phyloP scores from a whole-genome alignment of 2,329 filamentous ascomycete genomes.

The Paecilomyces sp. region DNA sequence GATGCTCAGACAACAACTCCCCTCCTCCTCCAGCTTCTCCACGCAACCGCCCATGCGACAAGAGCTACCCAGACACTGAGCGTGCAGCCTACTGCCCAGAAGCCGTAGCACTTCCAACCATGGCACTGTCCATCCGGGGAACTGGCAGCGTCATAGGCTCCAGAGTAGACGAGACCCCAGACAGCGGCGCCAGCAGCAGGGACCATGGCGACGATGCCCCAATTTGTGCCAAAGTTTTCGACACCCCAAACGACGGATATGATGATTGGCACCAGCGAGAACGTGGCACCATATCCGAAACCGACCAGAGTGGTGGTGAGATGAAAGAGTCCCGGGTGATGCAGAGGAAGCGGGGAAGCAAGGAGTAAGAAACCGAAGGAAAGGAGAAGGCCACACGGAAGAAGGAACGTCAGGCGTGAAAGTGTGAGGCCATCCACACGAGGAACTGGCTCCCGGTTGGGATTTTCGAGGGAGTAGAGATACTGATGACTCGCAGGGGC shows the following conservation, averaged over 20 bases:
- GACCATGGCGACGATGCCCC: conserved; percentile 88
- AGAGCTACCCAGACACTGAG: conserved; percentile 72
- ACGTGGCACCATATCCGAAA: conserved; percentile 86
- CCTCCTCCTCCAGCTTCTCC: conserved; percentile 75
- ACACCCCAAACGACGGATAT: conserved; percentile 98
- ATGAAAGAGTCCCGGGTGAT: conserved; percentile 76
- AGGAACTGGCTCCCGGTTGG: conserved; percentile 21
- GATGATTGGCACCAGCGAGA: conserved; percentile 82
- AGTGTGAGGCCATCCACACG: conserved; percentile 45
- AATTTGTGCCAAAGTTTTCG: conserved; percentile 97
- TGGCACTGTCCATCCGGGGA: conserved; percentile 60
- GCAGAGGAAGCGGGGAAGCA: conserved; percentile 69
- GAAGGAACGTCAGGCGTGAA: conserved; percentile 72
- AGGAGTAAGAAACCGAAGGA: conserved; percentile 71
- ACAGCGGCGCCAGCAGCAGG: conserved; percentile 81
- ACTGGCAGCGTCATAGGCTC: conserved; percentile 32
- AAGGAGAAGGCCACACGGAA: conserved; percentile 66
- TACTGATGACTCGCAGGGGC: conserved; percentile 56
- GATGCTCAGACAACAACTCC: conserved; percentile 58
- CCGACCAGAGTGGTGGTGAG: conserved; percentile 77
- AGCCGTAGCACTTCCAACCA: conserved; percentile 76
- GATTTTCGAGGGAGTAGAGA: conserved; percentile 40
- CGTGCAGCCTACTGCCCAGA: conserved; percentile 71
- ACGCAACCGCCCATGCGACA: conserved; percentile 66
- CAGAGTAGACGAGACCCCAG: conserved; percentile 84